Base-by-base conservation (phyloP, 805 yeast species). In the Cyberlindnera mycetangii region DNA sequence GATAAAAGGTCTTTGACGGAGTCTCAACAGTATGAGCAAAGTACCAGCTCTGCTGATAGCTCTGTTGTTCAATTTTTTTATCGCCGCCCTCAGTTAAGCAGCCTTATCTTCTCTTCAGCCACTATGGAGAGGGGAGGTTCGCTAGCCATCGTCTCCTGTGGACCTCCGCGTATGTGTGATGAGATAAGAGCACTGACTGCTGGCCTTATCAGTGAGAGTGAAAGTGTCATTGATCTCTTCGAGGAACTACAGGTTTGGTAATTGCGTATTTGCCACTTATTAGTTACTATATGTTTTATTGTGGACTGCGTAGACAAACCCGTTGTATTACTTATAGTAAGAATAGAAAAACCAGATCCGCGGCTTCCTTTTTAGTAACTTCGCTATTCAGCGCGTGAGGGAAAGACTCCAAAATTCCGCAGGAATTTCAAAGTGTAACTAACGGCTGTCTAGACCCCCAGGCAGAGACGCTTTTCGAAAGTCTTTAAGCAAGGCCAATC, bases 91-190 rank as follows among this genome's bases (percentile, higher is more conserved):
- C n/a, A 21, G 5, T 15, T 35, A 21, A 19, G 6, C 9, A 4
- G 5, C 16, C 19, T 35, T 10, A n/a, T 35, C 19, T 48, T 79
- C 32, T 62, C 61, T 1, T 55, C 74, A 5, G 44, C 65, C 9
- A 28, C 32, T 17, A 61, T 63, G 21, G 61, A 72, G 3, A 25
- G 49, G 2, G 74, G 75, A 1, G 42, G 39, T 3, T 65, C 81
- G 3, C 57, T 72, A 15, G 75, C 76, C 0, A 70, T 83, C 34
- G 65, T 81, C 21, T 67, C 77, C 16, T 83, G 89, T 66, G 89
- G 89, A 7, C 84, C 81, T 36, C 72, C 77, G 22, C 41, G 61
- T 3, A 72, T 81, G 72, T 80, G 72, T 51, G 89, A 82, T 55
- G 70, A 65, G 28, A 25, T 25, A 25, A 25, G 28, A n/a, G 28